Evolutionary conservation across 805 yeast genomes (phyloP), one percentile per base, ranked within the genome.

Genomic region (Pichia occidentalis): DNA sequence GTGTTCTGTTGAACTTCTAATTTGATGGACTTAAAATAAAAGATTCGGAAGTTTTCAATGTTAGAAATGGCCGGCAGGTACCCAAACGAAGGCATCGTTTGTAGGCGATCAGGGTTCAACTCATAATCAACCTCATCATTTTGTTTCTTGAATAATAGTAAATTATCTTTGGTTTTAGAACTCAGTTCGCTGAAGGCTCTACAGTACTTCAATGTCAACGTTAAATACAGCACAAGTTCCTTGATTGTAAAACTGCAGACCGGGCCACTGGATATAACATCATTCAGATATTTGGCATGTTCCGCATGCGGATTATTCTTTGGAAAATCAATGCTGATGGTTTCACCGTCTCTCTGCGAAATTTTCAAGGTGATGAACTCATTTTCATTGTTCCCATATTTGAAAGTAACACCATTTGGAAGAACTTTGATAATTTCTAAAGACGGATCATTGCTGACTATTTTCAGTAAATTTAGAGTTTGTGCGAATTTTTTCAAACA

Each of bases 131-230:
- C 44, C 8, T 34, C 25, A 32, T 45, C 44, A 25, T 50, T 48
- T 2, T 32, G 24, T 7, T 48, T 43, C 30, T 42, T 33, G 22
- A 54, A 53, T 8, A 36, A 16, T 5, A 39, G 29, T 24, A 39
- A 19, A 6, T 36, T 16, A 11, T 34, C 25, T 3, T 27, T 39
- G n/a, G 40, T 46, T 20, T 48, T 50, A 4, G 36, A 8, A 2
- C 26, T 14, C 7, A 57, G 30, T 4, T 41, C 38, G 24, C 43
- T 38, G 17, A 50, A 43, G 3, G 44, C 22, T 24, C 48, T 53
- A 40, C 51, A 57, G 32, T 54, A 52, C 3, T 57, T 54, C 8
- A 60, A 42, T 4, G 63, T 59, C 22, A 57, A 25, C 39, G 53
- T 54, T 27, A 59, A 44, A 37, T 53, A 59, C 1, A 36, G 43